Evolutionary conservation across 495 filamentous ascomycete genomes (phyloP).

Genomic region (Podospora pseudoanserina): DNA sequence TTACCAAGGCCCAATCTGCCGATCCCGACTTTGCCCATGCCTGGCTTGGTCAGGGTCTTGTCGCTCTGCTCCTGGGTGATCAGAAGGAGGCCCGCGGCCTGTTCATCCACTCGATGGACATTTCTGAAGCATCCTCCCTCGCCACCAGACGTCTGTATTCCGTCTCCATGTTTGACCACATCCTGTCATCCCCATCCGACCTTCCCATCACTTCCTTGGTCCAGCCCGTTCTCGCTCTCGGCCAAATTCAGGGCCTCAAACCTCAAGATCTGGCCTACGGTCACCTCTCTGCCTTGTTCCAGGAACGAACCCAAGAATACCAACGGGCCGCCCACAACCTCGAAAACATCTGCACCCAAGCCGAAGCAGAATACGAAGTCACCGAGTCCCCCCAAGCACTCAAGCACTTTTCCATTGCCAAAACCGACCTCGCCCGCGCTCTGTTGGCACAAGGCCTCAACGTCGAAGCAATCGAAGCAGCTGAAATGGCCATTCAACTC

Average conservation of each 20-base stretch:
- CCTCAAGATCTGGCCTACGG: slow-evolving; percentile 64
- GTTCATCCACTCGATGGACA: slow-evolving; percentile 95
- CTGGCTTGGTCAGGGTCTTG: slow-evolving; percentile 89
- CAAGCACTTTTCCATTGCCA: slow-evolving; percentile 74
- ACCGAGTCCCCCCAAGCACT: slow-evolving; percentile 72
- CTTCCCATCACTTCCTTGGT: slow-evolving; percentile 57
- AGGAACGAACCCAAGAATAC: slow-evolving; percentile 71
- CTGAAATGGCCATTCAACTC: slow-evolving; percentile 67
- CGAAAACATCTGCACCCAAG: slow-evolving; percentile 56
- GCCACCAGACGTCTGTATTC: slow-evolving; percentile 73
- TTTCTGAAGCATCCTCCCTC: slow-evolving; percentile 68
- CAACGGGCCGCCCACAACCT: slow-evolving; percentile 62
- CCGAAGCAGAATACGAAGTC: slow-evolving; percentile 79
- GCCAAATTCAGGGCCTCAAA: slow-evolving; percentile 67
- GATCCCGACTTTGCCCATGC: slow-evolving; percentile 90
- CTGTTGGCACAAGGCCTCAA: slow-evolving; percentile 66
- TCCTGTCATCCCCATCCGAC: slow-evolving; percentile 52
- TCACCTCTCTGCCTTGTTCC: slow-evolving; percentile 75
- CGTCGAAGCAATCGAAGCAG: slow-evolving; percentile 63
- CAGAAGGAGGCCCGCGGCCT: slow-evolving; percentile 69
- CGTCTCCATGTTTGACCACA: slow-evolving; percentile 72
- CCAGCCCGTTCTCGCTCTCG: slow-evolving; percentile 79
- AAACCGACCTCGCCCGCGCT: slow-evolving; percentile 77
- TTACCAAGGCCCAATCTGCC: slow-evolving; percentile 83
- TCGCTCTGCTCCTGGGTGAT: slow-evolving; percentile 73